Evolutionary conservation across 495 filamentous ascomycete genomes (phyloP).

Genomic region (Tuber borchii): DNA sequence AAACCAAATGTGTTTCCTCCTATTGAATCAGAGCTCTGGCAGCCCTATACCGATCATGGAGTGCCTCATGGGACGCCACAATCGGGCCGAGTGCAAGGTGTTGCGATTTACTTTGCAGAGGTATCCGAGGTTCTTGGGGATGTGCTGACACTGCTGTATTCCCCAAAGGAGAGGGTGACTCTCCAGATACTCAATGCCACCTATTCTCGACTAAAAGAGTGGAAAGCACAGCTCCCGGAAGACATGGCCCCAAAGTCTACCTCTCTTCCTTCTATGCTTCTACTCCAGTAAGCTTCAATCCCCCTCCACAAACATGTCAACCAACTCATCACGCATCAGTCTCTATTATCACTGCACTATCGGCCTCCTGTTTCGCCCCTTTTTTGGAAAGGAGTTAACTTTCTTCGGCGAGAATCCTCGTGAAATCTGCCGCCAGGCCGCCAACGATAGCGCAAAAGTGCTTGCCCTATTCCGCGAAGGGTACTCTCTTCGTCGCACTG

Average conservation of each 20-base stretch:
- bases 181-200: constrained; percentile 52
- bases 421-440: constrained; percentile 56
- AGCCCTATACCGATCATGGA: constrained; percentile 17
- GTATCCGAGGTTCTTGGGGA: constrained; percentile 63
- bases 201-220: constrained; percentile 57
- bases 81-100: constrained; percentile 25
- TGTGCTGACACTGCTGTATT: constrained; percentile 57
- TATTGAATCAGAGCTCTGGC: constrained; percentile 33
- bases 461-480: constrained; percentile 17
- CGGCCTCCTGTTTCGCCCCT: constrained; percentile 58
- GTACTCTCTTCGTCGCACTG: constrained; percentile 23
- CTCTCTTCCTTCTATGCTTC: constrained; percentile 56
- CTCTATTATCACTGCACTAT: constrained; percentile 63
- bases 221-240: constrained; percentile 57
- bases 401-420: constrained; percentile 55
- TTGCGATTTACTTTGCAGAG: constrained; percentile 50
- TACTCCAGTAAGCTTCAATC: constrained; percentile 54
- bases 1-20: constrained; percentile 29
- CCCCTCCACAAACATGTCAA: constrained; percentile 12
- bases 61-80: constrained; percentile 13
- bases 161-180: constrained; percentile 55
- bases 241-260: constrained; percentile 54
- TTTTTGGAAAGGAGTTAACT: constrained; percentile 56
- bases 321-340: constrained; percentile 43
- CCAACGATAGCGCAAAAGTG: constrained; percentile 50